Conservation (phyloP, 768 basidiomycete species). For the Tylopilus sp. region DNA sequence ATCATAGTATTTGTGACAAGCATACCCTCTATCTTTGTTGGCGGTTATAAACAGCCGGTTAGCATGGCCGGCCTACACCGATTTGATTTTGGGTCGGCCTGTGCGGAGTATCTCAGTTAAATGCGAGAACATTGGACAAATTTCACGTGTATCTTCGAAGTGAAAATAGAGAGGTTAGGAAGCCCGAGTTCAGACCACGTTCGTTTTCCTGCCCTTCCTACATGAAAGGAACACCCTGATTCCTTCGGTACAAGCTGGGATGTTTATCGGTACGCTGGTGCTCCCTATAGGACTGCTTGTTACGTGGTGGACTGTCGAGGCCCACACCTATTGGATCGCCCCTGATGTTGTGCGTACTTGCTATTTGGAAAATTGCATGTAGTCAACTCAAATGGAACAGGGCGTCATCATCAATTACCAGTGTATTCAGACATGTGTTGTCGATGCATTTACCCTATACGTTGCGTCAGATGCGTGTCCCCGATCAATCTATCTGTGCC, state of each 20-base stretch:
- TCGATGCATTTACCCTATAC: slow-evolving; percentile 63
- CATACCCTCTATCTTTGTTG: slow-evolving; percentile 55
- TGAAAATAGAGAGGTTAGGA: slow-evolving; percentile 52
- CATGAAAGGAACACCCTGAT: background rate
- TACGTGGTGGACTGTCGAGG: slow-evolving; percentile 65
- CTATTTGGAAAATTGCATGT: no score
- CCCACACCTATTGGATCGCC: slow-evolving; percentile 62
- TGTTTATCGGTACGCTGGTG: slow-evolving; percentile 55
- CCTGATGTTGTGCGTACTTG: slow-evolving; percentile 53
- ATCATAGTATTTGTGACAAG: slow-evolving; percentile 62
- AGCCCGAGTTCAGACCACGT: slow-evolving; percentile 54
- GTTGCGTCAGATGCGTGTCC: slow-evolving; percentile 65
- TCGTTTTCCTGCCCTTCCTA: slow-evolving; percentile 10
- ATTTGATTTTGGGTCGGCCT: slow-evolving; percentile 69
- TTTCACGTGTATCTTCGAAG: slow-evolving; percentile 49
- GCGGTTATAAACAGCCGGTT: slow-evolving; percentile 48
- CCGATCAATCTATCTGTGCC: no score
- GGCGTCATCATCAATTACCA: slow-evolving; percentile 62
- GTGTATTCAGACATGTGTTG: slow-evolving; percentile 61
- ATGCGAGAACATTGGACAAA: slow-evolving; percentile 54
- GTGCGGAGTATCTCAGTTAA: slow-evolving; percentile 46
- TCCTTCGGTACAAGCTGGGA: slow-evolving; percentile 40
- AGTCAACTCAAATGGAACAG: background rate
- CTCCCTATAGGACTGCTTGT: slow-evolving; percentile 69
- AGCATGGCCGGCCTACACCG: slow-evolving; percentile 70